Conservation (phyloP, 164 flowering plant genomes). For the Annona squamosa region DNA sequence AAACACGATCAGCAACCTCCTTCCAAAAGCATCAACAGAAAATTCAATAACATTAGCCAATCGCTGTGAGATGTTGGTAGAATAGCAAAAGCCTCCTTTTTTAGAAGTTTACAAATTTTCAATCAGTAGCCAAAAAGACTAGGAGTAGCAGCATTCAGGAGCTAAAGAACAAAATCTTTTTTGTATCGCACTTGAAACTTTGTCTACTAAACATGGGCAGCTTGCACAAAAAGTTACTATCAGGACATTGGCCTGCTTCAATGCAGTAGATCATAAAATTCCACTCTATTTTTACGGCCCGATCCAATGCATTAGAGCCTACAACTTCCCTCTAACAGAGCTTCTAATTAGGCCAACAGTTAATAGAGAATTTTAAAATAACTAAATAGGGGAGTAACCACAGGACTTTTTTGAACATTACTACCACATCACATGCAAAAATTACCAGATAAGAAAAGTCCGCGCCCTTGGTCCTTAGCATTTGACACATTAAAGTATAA, state of each 20-base stretch:
- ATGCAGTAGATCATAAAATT: background rate
- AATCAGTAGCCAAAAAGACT: background rate
- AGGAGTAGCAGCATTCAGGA: background rate
- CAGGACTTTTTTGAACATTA: background rate
- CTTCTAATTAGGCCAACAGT: background rate
- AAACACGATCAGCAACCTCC: conserved; percentile 92
- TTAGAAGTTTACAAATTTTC: background rate
- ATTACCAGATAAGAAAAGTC: background rate
- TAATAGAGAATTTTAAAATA: too few relatives aligned
- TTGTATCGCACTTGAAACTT: background rate
- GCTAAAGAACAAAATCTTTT: background rate
- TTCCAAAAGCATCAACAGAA: conserved; percentile 6
- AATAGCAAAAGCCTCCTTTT: too few relatives aligned
- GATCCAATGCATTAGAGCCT: background rate
- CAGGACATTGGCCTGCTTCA: background rate
- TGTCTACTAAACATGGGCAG: background rate
- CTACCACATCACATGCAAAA: background rate
- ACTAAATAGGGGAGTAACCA: background rate
- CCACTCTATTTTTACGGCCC: background rate
- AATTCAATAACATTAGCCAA: background rate
- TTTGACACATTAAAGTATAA: background rate
- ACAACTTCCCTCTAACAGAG: background rate
- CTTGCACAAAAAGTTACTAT: background rate
- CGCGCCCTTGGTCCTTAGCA: background rate
- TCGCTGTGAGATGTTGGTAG: too few relatives aligned